Evolutionary conservation across 2,329 filamentous ascomycete species (phyloP).

Genomic region (Xylariaceae sp.): DNA sequence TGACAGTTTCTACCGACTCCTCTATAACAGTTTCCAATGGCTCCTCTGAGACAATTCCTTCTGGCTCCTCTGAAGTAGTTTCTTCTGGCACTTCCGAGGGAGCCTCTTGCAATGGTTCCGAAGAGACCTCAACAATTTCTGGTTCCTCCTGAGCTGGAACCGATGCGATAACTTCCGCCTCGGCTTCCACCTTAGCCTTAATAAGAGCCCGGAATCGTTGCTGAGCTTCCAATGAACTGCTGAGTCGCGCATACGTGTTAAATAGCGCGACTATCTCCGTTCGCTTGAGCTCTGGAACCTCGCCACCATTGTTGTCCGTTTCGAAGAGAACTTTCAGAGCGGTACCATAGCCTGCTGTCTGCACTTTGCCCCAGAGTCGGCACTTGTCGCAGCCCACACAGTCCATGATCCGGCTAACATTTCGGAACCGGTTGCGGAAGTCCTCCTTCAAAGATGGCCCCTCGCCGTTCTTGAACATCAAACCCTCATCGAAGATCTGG

Average conservation of each 20-base stretch:
- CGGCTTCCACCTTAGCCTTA: slow-evolving; percentile 27
- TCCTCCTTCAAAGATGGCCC: slow-evolving; percentile 84
- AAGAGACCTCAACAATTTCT: slow-evolving; percentile 32
- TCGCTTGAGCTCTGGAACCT: slow-evolving; percentile 67
- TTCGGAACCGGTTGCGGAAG: slow-evolving; percentile 94
- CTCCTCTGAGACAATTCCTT: neutral
- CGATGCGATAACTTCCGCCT: slow-evolving; percentile 19
- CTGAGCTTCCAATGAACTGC: slow-evolving; percentile 71
- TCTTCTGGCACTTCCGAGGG: neutral
- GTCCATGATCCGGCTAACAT: slow-evolving; percentile 95
- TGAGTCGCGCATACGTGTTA: slow-evolving; percentile 87
- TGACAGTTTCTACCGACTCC: too few relatives aligned
- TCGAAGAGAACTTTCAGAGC: slow-evolving; percentile 96
- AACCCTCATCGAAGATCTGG: slow-evolving; percentile 85
- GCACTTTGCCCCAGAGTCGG: slow-evolving; percentile 93
- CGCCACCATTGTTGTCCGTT: slow-evolving; percentile 64
- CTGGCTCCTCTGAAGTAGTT: neutral
- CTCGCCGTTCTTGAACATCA: slow-evolving; percentile 85
- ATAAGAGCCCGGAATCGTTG: slow-evolving; percentile 62
- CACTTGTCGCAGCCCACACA: slow-evolving; percentile 99
- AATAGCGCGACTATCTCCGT: slow-evolving; percentile 92
- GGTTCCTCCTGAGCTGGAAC: slow-evolving; percentile 41
- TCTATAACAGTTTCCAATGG: too few relatives aligned
- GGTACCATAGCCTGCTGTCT: slow-evolving; percentile 90
- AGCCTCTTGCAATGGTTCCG: neutral